phyloP scores from a whole-genome alignment of 176 grass and related monocot species.

The Tillandsia leiboldiana region DNA sequence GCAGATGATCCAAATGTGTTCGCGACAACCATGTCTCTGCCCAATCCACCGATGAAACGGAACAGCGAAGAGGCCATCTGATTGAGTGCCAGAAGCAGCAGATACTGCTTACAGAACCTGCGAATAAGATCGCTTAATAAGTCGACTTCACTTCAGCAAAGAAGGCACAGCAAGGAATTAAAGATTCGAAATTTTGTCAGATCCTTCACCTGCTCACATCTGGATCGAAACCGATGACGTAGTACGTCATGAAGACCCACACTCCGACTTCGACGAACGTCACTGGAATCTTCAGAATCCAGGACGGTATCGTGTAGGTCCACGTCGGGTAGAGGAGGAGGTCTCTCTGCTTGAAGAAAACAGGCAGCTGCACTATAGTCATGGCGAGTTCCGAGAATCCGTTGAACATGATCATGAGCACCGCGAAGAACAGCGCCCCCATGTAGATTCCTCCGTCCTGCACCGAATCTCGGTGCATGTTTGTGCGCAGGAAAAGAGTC shows the following conservation, averaged over 20 bases:
- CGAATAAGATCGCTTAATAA: conserved; percentile 5
- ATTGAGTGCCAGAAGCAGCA: conserved; percentile 44
- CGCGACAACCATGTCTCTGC: conserved; percentile 58
- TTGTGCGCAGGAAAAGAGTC: conserved; percentile 63
- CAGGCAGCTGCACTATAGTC: conserved; percentile 54
- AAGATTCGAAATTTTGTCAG: neutral
- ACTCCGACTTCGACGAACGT: conserved; percentile 51
- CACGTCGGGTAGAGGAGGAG: conserved; percentile 71
- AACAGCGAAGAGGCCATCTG: conserved; percentile 49
- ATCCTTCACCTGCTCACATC: conserved; percentile 43
- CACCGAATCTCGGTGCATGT: conserved; percentile 33
- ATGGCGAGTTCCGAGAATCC: conserved; percentile 59
- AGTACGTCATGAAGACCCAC: conserved; percentile 70
- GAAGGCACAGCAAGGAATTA: neutral
- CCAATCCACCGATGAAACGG: conserved; percentile 51
- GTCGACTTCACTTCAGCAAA: neutral
- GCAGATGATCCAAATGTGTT: conserved; percentile 46
- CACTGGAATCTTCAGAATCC: conserved; percentile 54
- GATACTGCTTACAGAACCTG: conserved; percentile 61
- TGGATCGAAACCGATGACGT: conserved; percentile 75
- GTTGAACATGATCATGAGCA: conserved; percentile 63
- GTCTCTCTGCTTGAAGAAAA: conserved; percentile 85
- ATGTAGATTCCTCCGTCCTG: conserved; percentile 43
- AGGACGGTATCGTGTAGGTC: conserved; percentile 56
- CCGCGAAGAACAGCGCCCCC: conserved; percentile 53